Percentiles rank a stretch among this genome's conserved stretches.
Evolutionary conservation across 83 land plant genomes (phyloP).

Genomic region (Picea abies): DNA sequence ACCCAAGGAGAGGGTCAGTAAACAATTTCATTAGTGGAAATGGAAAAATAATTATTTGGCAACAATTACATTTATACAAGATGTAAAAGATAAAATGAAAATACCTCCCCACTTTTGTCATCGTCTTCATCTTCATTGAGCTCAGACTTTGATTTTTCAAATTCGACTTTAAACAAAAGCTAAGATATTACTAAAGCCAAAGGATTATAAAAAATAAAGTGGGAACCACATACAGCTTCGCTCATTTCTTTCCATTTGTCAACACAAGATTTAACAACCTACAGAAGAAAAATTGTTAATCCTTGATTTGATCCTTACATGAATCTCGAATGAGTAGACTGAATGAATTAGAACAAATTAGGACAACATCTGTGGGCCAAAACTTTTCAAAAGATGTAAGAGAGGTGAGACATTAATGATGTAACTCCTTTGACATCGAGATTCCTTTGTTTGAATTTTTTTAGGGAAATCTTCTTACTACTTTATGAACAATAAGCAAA

Average conservation of each 20-base stretch:
- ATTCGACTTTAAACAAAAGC: slow-evolving; percentile 12
- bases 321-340: neutral
- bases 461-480: slow-evolving; percentile 66
- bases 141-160: slow-evolving; percentile 34
- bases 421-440: slow-evolving; percentile 69
- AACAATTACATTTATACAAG: neutral
- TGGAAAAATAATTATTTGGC: neutral
- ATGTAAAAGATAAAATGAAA: neutral
- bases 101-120: slow-evolving; percentile 10
- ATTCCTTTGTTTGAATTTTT: slow-evolving; percentile 49
- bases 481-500: neutral
- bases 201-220: neutral
- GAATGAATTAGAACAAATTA: neutral
- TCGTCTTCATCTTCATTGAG: slow-evolving; percentile 28
- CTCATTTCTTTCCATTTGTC: slow-evolving; percentile 43
- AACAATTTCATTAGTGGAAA: neutral
- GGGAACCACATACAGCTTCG: slow-evolving; percentile 20
- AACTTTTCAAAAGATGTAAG: neutral
- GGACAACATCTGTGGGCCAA: too few relatives aligned
- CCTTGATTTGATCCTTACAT: neutral
- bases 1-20: neutral
- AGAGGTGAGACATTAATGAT: slow-evolving; percentile 35
- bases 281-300: neutral
- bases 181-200: neutral
- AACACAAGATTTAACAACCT: slow-evolving; percentile 53